Conservation (phyloP, 768 basidiomycete species). For the Mycena albidolilacea region DNA sequence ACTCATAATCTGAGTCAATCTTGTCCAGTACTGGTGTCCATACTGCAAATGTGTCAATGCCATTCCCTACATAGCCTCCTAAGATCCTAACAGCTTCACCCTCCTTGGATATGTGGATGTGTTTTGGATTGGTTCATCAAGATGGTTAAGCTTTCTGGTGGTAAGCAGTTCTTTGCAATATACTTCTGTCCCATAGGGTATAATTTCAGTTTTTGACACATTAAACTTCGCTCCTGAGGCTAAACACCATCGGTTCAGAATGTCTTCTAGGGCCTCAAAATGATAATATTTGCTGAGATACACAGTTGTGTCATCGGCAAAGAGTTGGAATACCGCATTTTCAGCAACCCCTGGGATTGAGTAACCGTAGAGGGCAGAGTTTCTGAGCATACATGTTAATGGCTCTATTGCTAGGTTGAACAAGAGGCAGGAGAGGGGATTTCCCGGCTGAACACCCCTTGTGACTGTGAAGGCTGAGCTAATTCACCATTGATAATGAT, state of each 20-base stretch:
- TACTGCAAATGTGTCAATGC: not conserved
- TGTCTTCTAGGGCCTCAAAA: slow-evolving; percentile 39
- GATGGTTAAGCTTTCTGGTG: slow-evolving; percentile 13
- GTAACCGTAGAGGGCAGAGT: slow-evolving; percentile 48
- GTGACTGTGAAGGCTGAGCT: slow-evolving; percentile 36
- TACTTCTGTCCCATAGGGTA: slow-evolving; percentile 41
- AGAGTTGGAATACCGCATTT: slow-evolving; percentile 50
- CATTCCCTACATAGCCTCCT: slow-evolving; percentile 52
- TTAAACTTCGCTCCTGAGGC: slow-evolving; percentile 61
- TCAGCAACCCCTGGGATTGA: slow-evolving; percentile 34
- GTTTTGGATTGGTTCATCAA: slow-evolving; percentile 30
- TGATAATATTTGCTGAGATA: slow-evolving; percentile 50
- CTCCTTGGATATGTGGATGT: slow-evolving; percentile 48
- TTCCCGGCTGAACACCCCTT: slow-evolving; percentile 48
- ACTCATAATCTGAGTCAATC: too few relatives aligned
- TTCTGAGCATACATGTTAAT: slow-evolving; percentile 48
- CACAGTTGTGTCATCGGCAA: slow-evolving; percentile 59
- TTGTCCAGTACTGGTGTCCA: too few relatives aligned
- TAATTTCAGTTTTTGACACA: slow-evolving; percentile 54
- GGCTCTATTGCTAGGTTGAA: slow-evolving; percentile 60
- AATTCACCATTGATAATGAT: slow-evolving; percentile 38
- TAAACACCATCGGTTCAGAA: slow-evolving; percentile 58
- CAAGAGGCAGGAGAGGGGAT: slow-evolving; percentile 56
- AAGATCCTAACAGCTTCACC: slow-evolving; percentile 47
- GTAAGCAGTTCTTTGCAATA: slow-evolving; percentile 21